Percentiles rank a stretch among this genome's conserved stretches.
Conservation (phyloP, 1,284 basidiomycete species). For the Cryptococcus sp. region DNA sequence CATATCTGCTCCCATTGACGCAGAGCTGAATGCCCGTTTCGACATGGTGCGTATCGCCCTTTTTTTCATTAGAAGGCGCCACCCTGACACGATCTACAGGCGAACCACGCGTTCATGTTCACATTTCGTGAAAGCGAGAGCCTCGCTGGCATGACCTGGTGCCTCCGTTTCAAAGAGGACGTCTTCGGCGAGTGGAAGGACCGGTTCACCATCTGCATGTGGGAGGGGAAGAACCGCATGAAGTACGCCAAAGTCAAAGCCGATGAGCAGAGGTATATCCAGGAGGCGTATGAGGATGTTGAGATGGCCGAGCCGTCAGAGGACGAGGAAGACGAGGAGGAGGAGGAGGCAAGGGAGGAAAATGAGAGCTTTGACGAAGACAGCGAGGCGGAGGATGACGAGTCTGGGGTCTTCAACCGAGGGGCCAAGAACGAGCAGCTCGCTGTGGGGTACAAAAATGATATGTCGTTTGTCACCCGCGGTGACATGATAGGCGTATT, state of each 20-base stretch:
- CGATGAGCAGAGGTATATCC: constrained; percentile 61
- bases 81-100: constrained; percentile 18
- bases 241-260: constrained; percentile 78
- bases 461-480: constrained; percentile 91
- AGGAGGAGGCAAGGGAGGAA: constrained; percentile 69
- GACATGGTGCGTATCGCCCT: constrained; percentile 40
- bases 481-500: constrained; percentile 98
- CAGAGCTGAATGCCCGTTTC: constrained; percentile 60
- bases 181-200: constrained; percentile 64
- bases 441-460: constrained; percentile 93
- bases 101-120: constrained; percentile 64
- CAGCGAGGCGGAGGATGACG: constrained; percentile 52
- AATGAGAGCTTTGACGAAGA: constrained; percentile 57
- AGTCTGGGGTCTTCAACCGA: constrained; percentile 51
- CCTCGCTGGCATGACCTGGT: constrained; percentile 69
- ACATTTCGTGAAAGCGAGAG: constrained; percentile 57
- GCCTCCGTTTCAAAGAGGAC: constrained; percentile 65
- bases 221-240: constrained; percentile 75
- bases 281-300: constrained; percentile 73
- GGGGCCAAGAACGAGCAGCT: constrained; percentile 80
- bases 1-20: constrained; percentile 50
- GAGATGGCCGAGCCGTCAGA: constrained; percentile 76
- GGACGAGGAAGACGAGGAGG: constrained; percentile 51
- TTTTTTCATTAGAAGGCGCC: too few relatives aligned
- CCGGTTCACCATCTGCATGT: constrained; percentile 68